Conservation (phyloP, 306 rosid species). For the Sesbania bispinosa region DNA sequence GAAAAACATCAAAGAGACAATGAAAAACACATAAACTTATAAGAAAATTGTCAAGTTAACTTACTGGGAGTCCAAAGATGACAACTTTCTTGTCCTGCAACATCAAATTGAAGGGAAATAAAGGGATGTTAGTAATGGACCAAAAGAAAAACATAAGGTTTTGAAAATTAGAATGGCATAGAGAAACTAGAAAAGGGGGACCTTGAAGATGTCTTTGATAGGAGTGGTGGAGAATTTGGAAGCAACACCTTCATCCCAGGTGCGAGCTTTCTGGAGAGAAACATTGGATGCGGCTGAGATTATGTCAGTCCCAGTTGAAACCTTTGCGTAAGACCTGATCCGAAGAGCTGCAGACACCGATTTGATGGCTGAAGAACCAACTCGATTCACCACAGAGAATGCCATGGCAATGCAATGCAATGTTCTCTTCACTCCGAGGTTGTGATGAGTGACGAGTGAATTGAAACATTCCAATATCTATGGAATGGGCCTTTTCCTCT, state of each 20-base stretch:
- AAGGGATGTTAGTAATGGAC: not conserved
- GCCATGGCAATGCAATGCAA: conserved; percentile 67
- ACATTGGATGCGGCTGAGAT: conserved; percentile 66
- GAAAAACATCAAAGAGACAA: not conserved
- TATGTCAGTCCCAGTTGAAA: conserved; percentile 67
- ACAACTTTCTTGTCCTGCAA: conserved; percentile 82
- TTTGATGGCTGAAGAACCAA: conserved; percentile 36
- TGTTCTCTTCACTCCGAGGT: not conserved
- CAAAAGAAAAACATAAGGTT: not conserved
- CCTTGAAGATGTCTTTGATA: conserved; percentile 82
- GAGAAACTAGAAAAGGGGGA: not conserved
- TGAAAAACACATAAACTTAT: not conserved
- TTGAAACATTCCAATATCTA: not conserved
- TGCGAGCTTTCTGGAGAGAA: conserved; percentile 91
- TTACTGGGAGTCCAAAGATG: conserved; percentile 96
- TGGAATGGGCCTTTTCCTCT: not conserved
- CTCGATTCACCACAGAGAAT: conserved; percentile 50
- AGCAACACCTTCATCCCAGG: conserved; percentile 89
- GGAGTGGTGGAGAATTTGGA: conserved; percentile 86
- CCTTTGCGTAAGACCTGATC: conserved; percentile 46
- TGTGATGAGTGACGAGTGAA: not conserved
- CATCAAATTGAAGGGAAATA: not conserved
- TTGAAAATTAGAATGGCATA: not conserved
- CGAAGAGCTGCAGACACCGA: conserved; percentile 34
- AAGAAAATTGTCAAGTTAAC: conserved; percentile 11